A percentile compares a stretch with the other conserved stretches of the same genome.
Conservation (phyloP, 1,284 basidiomycete species). For the Sparassis latifolia region DNA sequence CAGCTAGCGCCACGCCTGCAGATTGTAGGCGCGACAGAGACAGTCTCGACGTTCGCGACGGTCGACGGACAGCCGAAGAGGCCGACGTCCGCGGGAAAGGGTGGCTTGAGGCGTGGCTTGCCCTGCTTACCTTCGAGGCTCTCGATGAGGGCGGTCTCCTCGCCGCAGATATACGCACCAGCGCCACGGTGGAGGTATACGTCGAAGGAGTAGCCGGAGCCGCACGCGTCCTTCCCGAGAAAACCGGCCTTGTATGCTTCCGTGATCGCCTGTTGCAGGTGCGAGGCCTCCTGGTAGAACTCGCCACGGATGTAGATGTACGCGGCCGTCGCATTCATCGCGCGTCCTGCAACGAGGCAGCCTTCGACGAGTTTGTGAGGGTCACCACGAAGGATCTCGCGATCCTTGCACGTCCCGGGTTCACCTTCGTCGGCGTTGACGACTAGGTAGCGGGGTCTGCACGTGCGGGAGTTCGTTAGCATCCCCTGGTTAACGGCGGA, state of each 20-base stretch:
- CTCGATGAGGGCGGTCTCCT: conserved; percentile 98
- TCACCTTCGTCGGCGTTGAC: conserved; percentile 99
- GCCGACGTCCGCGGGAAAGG: conserved; percentile 97
- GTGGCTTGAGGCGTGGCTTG: conserved; percentile 97
- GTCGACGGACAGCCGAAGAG: conserved; percentile 96
- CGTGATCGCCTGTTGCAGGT: conserved; percentile 91
- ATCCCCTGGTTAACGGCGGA: neutral
- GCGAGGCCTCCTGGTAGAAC: conserved; percentile 92
- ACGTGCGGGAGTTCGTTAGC: neutral
- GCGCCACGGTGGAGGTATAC: conserved; percentile 97
- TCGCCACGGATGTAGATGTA: conserved; percentile 99
- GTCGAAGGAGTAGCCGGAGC: conserved; percentile 90
- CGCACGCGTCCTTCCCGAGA: conserved; percentile 90
- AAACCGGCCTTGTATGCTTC: conserved; percentile 94
- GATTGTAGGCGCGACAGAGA: conserved; percentile 96
- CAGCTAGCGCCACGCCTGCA: conserved; percentile 87
- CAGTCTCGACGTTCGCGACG: conserved; percentile 98
- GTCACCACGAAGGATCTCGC: conserved; percentile 96
- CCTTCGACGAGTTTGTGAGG: conserved; percentile 98
- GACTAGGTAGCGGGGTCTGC: conserved; percentile 88
- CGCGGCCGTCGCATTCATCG: conserved; percentile 95
- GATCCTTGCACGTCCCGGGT: conserved; percentile 98
- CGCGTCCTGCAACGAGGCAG: conserved; percentile 95
- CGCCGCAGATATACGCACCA: conserved; percentile 97
- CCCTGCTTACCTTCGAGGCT: conserved; percentile 97